Base-by-base conservation (phyloP, 805 yeast genomes). In the Metschnikowia shivogae region DNA sequence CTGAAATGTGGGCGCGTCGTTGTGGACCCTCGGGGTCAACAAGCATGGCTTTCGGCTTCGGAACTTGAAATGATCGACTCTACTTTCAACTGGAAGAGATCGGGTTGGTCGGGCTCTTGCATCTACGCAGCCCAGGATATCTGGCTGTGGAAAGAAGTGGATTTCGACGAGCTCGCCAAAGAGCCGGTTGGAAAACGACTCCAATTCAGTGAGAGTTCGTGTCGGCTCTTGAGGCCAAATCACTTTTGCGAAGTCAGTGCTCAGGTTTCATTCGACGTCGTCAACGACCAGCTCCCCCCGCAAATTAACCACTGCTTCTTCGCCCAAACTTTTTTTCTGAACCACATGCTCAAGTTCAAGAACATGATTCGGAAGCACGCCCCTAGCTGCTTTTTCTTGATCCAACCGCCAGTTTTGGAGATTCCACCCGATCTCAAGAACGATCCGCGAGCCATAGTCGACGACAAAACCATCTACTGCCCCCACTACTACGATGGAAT, bases 401-500 rank as follows among this genome's bases (percentile, higher is more conserved):
- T 89, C 53, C 96, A 89, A 62, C 84, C 95, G 0, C 95, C 96
- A 1, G 93, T 86, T 1, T 68, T 90, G 49, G 84, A 81, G 54
- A 58, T 75, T 3, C 96, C 97, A 0, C 97, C 97, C 2, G 60
- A 64, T 9, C 62, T 87, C 48, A 73, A 72, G 47, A 74, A 73
- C 10, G 73, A 77, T 34, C 60, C 66, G 1, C 59, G 73, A 10
- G 60, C 69, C 3, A 59, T 81, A n/a, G 59, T 85, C 11, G 93
- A 86, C 56, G 60, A 69, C 1, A 77, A 76, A 41, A 82, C 92
- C 0, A 80, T 86, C 1, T 83, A 82, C 55, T 81, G 95, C 14
- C 93, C 95, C 2, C 99, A 92, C 64, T 92, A 84, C 62, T 92
- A 92, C 61, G 99, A 92, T 62, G 99, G 98, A 0, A 77, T 92